Conservation (phyloP, 441 rosid species). For the Pelargonium myrrhifolium region DNA sequence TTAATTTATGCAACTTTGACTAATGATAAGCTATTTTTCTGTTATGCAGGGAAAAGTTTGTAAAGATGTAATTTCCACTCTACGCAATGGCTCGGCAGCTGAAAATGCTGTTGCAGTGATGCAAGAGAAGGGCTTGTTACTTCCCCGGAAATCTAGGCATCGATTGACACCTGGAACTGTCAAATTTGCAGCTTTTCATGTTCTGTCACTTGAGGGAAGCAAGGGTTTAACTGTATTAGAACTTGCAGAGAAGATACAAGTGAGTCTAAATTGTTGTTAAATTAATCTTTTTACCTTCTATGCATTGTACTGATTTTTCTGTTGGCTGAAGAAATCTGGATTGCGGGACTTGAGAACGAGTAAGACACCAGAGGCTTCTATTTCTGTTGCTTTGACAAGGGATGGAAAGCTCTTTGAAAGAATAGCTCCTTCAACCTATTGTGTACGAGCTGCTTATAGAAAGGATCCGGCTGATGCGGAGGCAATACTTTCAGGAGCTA, state of each 20-base stretch:
- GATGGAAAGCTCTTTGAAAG: constrained; percentile 84
- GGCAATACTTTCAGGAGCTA: constrained; percentile 60
- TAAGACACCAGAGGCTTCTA: constrained; percentile 88
- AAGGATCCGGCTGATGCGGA: constrained; percentile 63
- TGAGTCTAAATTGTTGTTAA: constrained; percentile 17
- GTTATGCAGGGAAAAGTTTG: constrained; percentile 52
- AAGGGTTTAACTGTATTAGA: constrained; percentile 66
- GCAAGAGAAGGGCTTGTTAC: constrained; percentile 74
- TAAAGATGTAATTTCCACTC: constrained; percentile 51
- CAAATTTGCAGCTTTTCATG: constrained; percentile 82
- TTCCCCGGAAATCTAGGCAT: constrained; percentile 70
- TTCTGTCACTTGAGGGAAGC: constrained; percentile 67
- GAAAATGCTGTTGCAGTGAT: constrained; percentile 70
- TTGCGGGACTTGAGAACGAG: constrained; percentile 79
- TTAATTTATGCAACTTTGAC: constrained; percentile 1
- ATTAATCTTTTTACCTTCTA: neutral
- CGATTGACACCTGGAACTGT: constrained; percentile 91
- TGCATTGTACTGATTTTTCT: constrained; percentile 5
- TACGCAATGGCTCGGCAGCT: constrained; percentile 70
- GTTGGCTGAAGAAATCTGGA: constrained; percentile 55
- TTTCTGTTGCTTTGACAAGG: constrained; percentile 84
- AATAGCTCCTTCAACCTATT: constrained; percentile 83
- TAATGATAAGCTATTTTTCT: neutral
- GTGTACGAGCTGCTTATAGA: constrained; percentile 67
- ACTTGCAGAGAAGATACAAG: constrained; percentile 87